Conservation (phyloP, 202 grass and related monocot species). For the Setaria viridis region DNA sequence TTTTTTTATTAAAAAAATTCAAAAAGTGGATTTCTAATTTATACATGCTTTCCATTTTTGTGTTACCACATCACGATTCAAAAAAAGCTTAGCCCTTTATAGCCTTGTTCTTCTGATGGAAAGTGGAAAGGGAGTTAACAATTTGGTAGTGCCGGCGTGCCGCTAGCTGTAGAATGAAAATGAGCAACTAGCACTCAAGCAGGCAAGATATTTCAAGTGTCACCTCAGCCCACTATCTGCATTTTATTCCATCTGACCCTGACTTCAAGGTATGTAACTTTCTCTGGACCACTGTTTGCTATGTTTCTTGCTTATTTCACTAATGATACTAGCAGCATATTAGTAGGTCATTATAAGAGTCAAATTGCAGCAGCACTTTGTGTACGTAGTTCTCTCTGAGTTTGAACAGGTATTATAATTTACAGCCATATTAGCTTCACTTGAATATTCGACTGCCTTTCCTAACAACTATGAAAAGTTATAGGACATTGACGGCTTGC, state of each 20-base stretch:
- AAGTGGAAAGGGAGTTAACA: constrained; percentile 1
- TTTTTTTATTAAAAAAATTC: neutral
- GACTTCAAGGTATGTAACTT: constrained; percentile 18
- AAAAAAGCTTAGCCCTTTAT: neutral
- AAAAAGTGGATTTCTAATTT: constrained; percentile 21
- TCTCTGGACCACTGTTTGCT: neutral
- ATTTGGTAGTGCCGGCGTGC: neutral
- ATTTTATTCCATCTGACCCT: neutral
- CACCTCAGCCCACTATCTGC: neutral
- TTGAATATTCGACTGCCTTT: constrained; percentile 16
- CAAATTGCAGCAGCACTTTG: neutral
- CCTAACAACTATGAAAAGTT: neutral
- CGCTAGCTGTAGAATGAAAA: constrained; percentile 8
- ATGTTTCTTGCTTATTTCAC: neutral
- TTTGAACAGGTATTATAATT: constrained; percentile 8
- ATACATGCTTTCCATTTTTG: neutral
- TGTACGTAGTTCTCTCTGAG: constrained; percentile 4
- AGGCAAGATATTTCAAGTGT: constrained; percentile 9
- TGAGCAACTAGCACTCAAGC: neutral
- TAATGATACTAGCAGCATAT: neutral
- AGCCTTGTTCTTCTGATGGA: neutral
- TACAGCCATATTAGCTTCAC: constrained; percentile 3
- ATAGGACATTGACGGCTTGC: neutral
- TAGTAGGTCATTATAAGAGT: neutral
- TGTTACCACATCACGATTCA: neutral